Evolutionary conservation across 1,139 yeast species (phyloP).

Genomic region (Suhomyces maxii): DNA sequence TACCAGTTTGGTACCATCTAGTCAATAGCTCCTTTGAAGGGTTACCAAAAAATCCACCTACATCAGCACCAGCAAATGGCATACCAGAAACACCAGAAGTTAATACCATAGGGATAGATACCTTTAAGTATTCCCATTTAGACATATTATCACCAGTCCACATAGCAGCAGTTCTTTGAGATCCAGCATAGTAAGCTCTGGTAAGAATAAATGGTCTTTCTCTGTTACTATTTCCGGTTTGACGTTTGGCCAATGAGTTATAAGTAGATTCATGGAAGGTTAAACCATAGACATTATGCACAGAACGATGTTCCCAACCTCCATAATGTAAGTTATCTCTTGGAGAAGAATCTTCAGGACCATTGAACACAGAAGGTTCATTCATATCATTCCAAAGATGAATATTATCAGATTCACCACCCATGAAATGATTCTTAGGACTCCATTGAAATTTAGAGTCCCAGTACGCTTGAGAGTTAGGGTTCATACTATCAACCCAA

Average conservation of each 20-base stretch:
- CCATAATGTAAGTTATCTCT: constrained; percentile 78
- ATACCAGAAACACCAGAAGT: constrained; percentile 81
- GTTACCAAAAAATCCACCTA: constrained; percentile 94
- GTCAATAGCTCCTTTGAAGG: constrained; percentile 78
- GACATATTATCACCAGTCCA: constrained; percentile 99
- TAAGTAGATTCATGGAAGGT: constrained; percentile 80
- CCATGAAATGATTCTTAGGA: constrained; percentile 34
- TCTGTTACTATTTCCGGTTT: constrained; percentile 36
- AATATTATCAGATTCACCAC: constrained; percentile 56
- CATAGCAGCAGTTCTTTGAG: constrained; percentile 88
- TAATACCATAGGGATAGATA: constrained; percentile 84
- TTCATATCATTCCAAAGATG: constrained; percentile 98
- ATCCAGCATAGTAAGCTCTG: constrained; percentile 84
- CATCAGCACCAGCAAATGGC: constrained; percentile 96
- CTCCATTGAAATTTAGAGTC: constrained; percentile 27
- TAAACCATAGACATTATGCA: constrained; percentile 83
- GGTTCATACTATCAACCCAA: constrained; percentile 86
- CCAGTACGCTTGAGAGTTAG: constrained; percentile 66
- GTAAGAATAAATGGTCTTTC: constrained; percentile 88
- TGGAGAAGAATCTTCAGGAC: constrained; percentile 91
- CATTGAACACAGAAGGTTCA: constrained; percentile 93
- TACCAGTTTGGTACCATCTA: constrained; percentile 95
- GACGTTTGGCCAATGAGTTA: constrained; percentile 58
- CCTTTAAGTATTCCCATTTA: constrained; percentile 80
- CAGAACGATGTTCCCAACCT: constrained; percentile 84